Conservation (phyloP, 2,329 filamentous ascomycete genomes). For the Neopestalotiopsis clavispora region DNA sequence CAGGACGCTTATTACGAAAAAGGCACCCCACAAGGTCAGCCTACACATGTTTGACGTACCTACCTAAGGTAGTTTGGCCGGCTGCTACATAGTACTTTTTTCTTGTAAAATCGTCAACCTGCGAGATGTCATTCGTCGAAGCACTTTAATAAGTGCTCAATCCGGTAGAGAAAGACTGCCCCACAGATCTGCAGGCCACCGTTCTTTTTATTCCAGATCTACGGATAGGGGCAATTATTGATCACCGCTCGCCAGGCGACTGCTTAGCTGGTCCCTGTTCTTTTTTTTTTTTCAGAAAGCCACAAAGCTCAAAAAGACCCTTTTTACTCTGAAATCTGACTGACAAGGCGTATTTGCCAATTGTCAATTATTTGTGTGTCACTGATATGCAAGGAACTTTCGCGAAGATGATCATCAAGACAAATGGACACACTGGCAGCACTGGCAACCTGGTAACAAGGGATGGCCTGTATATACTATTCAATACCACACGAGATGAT, state of each 20-base stretch:
- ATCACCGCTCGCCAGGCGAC: not conserved
- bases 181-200: constrained; percentile 1
- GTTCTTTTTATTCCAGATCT: constrained; percentile 6
- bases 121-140: not conserved
- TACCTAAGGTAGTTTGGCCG: not conserved
- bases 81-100: not conserved
- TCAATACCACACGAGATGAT: too few species aligned
- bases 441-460: too few species aligned
- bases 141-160: not conserved
- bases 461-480: too few species aligned
- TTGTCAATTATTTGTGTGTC: not conserved
- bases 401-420: not conserved
- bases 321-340: not conserved
- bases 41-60: not conserved
- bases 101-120: not conserved
- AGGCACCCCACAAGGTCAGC: not conserved
- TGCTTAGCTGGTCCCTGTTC: not conserved
- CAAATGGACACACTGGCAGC: too few species aligned
- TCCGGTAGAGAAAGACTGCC: not conserved
- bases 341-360: not conserved
- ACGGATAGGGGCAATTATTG: constrained; percentile 7
- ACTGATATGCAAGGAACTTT: not conserved
- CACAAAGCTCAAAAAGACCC: not conserved
- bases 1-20: not conserved
- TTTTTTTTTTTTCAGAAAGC: not conserved